These are phyloP conservation scores for Ustilago nuda DNA, from an alignment of 1,284 basidiomycete genomes.

Conservation along the genomic window DNA sequence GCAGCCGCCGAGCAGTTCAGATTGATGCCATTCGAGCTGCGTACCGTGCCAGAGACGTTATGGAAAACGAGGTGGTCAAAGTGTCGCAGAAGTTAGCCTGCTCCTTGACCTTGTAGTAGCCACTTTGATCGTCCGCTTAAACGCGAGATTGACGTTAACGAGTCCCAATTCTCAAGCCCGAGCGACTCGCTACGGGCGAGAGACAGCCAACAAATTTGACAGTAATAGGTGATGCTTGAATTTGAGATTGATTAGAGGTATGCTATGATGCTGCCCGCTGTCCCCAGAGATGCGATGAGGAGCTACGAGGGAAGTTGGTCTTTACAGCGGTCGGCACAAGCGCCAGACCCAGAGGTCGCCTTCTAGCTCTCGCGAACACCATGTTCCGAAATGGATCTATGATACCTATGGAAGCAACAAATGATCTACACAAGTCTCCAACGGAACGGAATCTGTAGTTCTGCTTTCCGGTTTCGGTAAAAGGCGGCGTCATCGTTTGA, in stretches of 20 bases:
- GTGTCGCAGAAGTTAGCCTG: slow-evolving; percentile 22
- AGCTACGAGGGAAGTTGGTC: too few species aligned
- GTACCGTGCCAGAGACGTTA: slow-evolving; percentile 15
- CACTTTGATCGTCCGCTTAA: slow-evolving; percentile 7
- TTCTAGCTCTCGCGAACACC: neutral
- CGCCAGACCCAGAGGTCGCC: neutral
- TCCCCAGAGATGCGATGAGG: too few species aligned
- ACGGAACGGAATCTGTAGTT: neutral
- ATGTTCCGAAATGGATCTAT: neutral
- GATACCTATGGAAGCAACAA: neutral
- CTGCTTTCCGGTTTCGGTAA: neutral
- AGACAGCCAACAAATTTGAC: too few species aligned
- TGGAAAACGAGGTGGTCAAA: slow-evolving; percentile 13
- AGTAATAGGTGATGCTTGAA: neutral
- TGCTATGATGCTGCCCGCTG: too few species aligned
- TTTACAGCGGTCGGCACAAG: neutral
- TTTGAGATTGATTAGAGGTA: neutral
- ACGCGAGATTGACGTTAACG: slow-evolving; percentile 1
- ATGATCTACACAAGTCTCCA: neutral
- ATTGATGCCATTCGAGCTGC: slow-evolving; percentile 11
- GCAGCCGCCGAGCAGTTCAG: slow-evolving; percentile 15
- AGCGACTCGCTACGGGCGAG: neutral
- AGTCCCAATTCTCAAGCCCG: slow-evolving; percentile 1
- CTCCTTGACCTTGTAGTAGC: slow-evolving; percentile 21
- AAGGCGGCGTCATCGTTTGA: neutral